Base-by-base conservation (phyloP, 2,329 filamentous ascomycete genomes). In the Colletotrichum australisinense region DNA sequence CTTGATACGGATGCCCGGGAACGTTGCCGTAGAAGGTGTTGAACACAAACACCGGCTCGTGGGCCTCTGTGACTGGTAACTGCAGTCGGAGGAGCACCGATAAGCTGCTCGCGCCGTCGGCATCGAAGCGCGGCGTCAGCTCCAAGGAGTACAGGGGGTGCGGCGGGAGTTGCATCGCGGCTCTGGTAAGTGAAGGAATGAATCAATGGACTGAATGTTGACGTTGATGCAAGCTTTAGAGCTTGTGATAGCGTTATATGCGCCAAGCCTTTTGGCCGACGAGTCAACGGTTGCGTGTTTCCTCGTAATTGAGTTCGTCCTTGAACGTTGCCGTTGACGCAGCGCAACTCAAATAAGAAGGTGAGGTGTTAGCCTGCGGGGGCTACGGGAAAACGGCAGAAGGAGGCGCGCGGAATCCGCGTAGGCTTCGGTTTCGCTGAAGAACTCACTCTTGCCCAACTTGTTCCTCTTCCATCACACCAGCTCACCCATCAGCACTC, bases 91-190 rank as follows among this genome's bases (percentile, higher is more conserved):
- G 55, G 2, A 49, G 14, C n/a, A 69, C 67, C 22, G 52, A 24
- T 9, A 69, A 52, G 26, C 67, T 64, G 26, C 59, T 64, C n/a
- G 46, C 67, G 8, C 59, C 67, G 24, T 64, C n/a, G 3, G 49
- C 52, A 19, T 64, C 67, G 16, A 69, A 69, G 49, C 16, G 49
- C 11, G 67, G 67, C 9, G 59, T 69, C 26, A 69, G 52, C 14
- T 69, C 59, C 6, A 69, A 38, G 5, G 59, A 64, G 26, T 64
- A 38, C 8, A 69, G 56, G 7, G 38, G 67, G 24, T 64, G 67
- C 4, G 55, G 19, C 38, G 67, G 67, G 24, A 69, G 60, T 28
- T 69, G 67, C 67, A 69, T 69, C 1, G 1, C 32, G 57, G 5
- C 22, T 59, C 30, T 35, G 2, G 3, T 2, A 14, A 14, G 30